A percentile compares a stretch with the other conserved stretches of the same genome.
phyloP scores from a whole-genome alignment of 1,139 yeast species.

The Sugiyamaella castrensis region DNA sequence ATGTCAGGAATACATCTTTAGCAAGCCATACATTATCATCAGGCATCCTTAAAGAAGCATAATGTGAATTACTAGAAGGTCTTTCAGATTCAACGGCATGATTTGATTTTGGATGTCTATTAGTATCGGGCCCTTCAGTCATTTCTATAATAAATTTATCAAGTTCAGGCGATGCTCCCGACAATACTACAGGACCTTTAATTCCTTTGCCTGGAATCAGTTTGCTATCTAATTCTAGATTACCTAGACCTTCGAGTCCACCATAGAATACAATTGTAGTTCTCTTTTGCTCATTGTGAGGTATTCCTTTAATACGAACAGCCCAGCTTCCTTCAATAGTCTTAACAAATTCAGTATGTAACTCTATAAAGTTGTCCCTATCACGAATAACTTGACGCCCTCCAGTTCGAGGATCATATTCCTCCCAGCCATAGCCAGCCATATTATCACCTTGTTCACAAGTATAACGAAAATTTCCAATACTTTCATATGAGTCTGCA shows the following conservation, averaged over 20 bases:
- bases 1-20: slow-evolving; percentile 65
- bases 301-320: slow-evolving; percentile 59
- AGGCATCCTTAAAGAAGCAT: slow-evolving; percentile 70
- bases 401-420: slow-evolving; percentile 83
- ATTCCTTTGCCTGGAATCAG: slow-evolving; percentile 31
- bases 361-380: slow-evolving; percentile 55
- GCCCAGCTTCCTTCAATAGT: slow-evolving; percentile 74
- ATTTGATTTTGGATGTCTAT: slow-evolving; percentile 31
- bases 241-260: slow-evolving; percentile 60
- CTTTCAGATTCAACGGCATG: slow-evolving; percentile 34
- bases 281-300: slow-evolving; percentile 48
- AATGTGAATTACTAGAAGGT: slow-evolving; percentile 50
- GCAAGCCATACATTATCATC: slow-evolving; percentile 77
- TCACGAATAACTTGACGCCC: slow-evolving; percentile 79
- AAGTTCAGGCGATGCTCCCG: slow-evolving; percentile 37
- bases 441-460: slow-evolving; percentile 75
- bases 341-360: slow-evolving; percentile 75
- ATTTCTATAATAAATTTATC: slow-evolving; percentile 36
- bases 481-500: slow-evolving; percentile 55
- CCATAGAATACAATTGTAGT: slow-evolving; percentile 76
- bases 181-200: slow-evolving; percentile 30
- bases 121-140: slow-evolving; percentile 31
- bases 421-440: slow-evolving; percentile 78
- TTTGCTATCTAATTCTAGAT: slow-evolving; percentile 30
- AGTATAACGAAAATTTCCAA: slow-evolving; percentile 67